Evolutionary conservation across 768 basidiomycete genomes (phyloP), one percentile per base, ranked within the genome.

Genomic region (Auricularia heimuer): DNA sequence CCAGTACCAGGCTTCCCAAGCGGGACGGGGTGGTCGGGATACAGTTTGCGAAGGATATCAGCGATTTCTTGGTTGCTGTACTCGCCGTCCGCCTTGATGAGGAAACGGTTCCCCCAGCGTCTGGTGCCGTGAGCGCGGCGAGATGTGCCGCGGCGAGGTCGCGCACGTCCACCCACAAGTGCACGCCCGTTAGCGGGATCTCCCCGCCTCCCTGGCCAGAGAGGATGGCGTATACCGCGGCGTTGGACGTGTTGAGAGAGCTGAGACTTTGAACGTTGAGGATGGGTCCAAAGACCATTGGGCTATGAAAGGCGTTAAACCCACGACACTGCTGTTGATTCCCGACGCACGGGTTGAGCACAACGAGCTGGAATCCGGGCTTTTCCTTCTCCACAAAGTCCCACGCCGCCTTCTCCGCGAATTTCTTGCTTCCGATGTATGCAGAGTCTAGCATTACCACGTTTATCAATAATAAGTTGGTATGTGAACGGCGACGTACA

Each of bases 61-160:
- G 29, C 24, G 14, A 60, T 60, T 6, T 60, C 56, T 29, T 60
- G 56, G 6, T 16, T 16, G 21, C 47, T 51, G 47, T 51, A 51
- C 18, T 18, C 21, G 21, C 47, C 47, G 47, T 51, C 76, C 2
- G 72, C 74, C 18, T 73, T 74, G 45, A 83, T 67, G 69, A 89
- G 78, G 69, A 88, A 80, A 36, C 88, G 76, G 63, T 88, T 77
- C 1, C 83, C 2, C 80, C 81, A 0, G 85, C 86, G 2, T 75
- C 78, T 35, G 79, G 75, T 61, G 77, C 80, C 63, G 78, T 77
- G 29, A 90, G 71, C 3, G 84, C 83, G 3, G 75, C 71, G 0
- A 78, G 77, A 18, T 51, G 47, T 10, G 47, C 47, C 12, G 18
- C 18, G 6, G 47, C 47, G 16, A 51, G 47, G 47, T 51, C 47